Conservation (phyloP, 306 rosid species). For the Cucurbita pepo region DNA sequence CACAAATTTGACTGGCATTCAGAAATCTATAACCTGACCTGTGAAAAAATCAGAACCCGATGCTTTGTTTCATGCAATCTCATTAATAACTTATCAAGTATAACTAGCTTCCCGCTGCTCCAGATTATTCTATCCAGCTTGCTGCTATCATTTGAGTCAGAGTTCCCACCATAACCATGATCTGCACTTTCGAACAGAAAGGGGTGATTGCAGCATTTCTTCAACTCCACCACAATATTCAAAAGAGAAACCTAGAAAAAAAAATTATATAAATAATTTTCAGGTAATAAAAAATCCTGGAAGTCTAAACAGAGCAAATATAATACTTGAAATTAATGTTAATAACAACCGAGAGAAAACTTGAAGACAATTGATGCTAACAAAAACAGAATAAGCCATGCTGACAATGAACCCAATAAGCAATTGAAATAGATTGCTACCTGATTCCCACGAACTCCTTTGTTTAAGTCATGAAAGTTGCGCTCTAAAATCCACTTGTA, state of each 20-base stretch:
- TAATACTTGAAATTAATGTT: neutral
- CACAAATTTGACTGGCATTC: neutral
- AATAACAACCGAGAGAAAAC: neutral
- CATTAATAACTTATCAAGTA: constrained; percentile 91
- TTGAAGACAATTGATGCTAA: neutral
- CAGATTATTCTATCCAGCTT: constrained; percentile 81
- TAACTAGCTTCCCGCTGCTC: constrained; percentile 95
- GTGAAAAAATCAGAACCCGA: constrained; percentile 91
- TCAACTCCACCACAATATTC: constrained; percentile 94
- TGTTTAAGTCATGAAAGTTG: constrained; percentile 90
- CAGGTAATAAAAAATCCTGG: neutral
- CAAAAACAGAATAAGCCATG: neutral
- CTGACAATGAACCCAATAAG: neutral
- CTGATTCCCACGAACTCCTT: constrained; percentile 99
- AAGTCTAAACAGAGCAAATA: neutral
- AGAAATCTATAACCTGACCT: constrained; percentile 36
- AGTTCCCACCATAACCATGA: constrained; percentile 98
- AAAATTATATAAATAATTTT: neutral
- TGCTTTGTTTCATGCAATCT: constrained; percentile 90
- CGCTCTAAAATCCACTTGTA: constrained; percentile 99
- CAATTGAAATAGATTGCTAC: constrained; percentile 17
- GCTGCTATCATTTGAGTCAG: constrained; percentile 50
- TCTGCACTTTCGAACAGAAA: constrained; percentile 98
- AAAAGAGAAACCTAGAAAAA: constrained; percentile 76
- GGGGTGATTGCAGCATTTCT: constrained; percentile 99